Conservation (phyloP, 2,329 filamentous ascomycete genomes). For the Macrophomina pseudophaseolina region DNA sequence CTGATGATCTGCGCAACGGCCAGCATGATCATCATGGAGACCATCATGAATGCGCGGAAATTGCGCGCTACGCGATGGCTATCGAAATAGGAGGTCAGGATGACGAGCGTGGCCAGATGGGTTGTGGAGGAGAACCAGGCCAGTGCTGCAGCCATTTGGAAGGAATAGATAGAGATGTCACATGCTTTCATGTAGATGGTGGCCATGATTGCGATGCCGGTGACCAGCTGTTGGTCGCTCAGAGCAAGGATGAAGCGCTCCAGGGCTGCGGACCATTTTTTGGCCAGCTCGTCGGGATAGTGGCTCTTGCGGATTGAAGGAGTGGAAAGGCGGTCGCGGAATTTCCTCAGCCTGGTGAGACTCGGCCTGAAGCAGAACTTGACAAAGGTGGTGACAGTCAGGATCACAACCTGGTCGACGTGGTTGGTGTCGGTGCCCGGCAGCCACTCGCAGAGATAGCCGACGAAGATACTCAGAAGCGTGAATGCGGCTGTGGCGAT, state of each 20-base stretch:
- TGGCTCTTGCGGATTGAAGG: neutral
- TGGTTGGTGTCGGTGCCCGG: conserved; percentile 5
- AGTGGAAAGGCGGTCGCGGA: neutral
- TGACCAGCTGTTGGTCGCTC: conserved; percentile 36
- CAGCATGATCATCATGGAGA: conserved; percentile 22
- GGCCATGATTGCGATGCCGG: conserved; percentile 34
- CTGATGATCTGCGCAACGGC: conserved; percentile 20
- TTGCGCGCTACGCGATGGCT: conserved; percentile 14
- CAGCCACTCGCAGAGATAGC: conserved; percentile 15
- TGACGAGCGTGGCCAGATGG: conserved; percentile 33
- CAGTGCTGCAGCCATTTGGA: conserved; percentile 30
- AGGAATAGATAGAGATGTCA: conserved; percentile 35
- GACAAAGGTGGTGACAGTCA: conserved; percentile 7
- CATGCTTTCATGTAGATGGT: conserved; percentile 34
- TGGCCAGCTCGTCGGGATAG: neutral
- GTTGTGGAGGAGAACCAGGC: conserved; percentile 37
- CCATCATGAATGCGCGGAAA: conserved; percentile 4
- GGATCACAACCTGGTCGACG: conserved; percentile 2
- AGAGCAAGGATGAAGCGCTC: conserved; percentile 37
- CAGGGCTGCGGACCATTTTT: conserved; percentile 7
- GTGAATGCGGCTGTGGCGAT: conserved; percentile 12
- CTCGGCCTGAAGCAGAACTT: conserved; percentile 15
- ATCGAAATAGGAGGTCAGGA: conserved; percentile 31
- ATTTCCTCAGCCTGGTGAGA: neutral
- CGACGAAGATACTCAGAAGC: conserved; percentile 7